A percentile compares a stretch with the other conserved stretches of the same genome.
Evolutionary conservation across 495 filamentous ascomycete species (phyloP).

Genomic region (Neurospora terricola): DNA sequence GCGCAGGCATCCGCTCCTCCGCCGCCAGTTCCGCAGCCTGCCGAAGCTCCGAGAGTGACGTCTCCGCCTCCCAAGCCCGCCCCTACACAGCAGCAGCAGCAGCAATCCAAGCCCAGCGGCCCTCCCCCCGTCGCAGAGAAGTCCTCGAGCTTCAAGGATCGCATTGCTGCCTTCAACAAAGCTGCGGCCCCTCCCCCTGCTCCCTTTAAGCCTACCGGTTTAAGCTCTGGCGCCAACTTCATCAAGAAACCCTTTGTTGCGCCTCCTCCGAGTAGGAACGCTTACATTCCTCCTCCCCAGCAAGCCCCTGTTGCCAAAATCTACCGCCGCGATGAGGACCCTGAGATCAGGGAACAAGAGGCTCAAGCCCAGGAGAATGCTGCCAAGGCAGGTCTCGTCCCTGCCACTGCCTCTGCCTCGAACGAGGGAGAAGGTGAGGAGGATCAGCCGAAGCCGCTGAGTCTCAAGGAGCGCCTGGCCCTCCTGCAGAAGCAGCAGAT

Average conservation of each 20-base stretch:
- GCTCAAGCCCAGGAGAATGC: slow-evolving; percentile 44
- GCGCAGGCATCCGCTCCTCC: slow-evolving; percentile 32
- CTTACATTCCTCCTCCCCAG: slow-evolving; percentile 68
- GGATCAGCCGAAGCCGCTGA: slow-evolving; percentile 80
- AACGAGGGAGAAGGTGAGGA: slow-evolving; percentile 40
- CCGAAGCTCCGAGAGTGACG: slow-evolving; percentile 13
- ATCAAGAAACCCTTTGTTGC: slow-evolving; percentile 98
- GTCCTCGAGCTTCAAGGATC: slow-evolving; percentile 83
- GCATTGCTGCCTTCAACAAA: slow-evolving; percentile 95
- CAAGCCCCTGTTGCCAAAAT: slow-evolving; percentile 57
- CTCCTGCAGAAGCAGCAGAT: slow-evolving; percentile 87
- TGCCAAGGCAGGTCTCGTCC: slow-evolving; percentile 48
- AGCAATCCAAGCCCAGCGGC: slow-evolving; percentile 26
- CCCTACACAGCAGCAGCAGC: slow-evolving; percentile 20
- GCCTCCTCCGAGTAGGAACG: slow-evolving; percentile 86
- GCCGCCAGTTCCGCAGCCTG: slow-evolving; percentile 22
- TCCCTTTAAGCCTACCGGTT: slow-evolving; percentile 70
- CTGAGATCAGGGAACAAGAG: slow-evolving; percentile 63
- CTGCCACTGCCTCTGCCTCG: slow-evolving; percentile 21
- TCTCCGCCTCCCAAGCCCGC: slow-evolving; percentile 37
- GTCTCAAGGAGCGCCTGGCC: slow-evolving; percentile 88
- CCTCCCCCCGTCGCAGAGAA: slow-evolving; percentile 71
- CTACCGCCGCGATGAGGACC: slow-evolving; percentile 84
- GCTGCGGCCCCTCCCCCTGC: slow-evolving; percentile 72
- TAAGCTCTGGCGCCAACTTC: slow-evolving; percentile 55